Evolutionary conservation across 352 stramenopile genomes (phyloP), one percentile per base, ranked within the genome.

Genomic region (Globisporangium megalacanthum): DNA sequence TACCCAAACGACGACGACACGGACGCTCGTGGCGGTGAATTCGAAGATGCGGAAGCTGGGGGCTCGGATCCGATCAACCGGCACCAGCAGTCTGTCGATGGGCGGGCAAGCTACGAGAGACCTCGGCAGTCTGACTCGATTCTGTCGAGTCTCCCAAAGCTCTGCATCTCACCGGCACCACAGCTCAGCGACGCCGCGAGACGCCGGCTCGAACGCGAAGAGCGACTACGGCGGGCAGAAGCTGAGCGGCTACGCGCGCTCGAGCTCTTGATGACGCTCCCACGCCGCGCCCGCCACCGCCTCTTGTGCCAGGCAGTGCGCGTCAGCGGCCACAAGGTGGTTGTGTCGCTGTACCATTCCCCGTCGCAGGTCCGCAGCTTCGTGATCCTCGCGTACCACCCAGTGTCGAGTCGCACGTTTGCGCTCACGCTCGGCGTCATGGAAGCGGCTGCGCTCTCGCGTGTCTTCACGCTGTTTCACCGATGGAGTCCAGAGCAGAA

Each of bases 301-400:
- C 49, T 88, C 1, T n/a, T 79, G 0, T 75, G 66, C 17, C 65
- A 73, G 52, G 48, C 48, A 15, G 41, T 70, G 14, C 53, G 60
- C 14, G 44, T 86, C 46, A 70, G 64, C n/a, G 74, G 76, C 20
- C 66, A 75, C 31, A 46, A 46, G 4, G 74, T 88, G 33, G 70
- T 75, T 52, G 58, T 91, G 11, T 86, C 80, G 9, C 62, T 91
- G 22, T 81, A 86, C 49, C 76, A 91, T 49, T 78, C 75, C 39
- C 78, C 80, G 2, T 50, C 64, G 11, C 80, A 88, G 49, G 66
- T 75, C 9, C 72, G 75, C 19, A 91, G 77, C 56, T 71, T 91
- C 33, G 36, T 75, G 4, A 54, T 89, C 1, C 39, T 70, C 1
- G 80, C 69, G 33, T 88, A 88, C 54, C 69, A 88, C 17, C 70